Conservation (phyloP, 805 yeast species). For the Candida pini region DNA sequence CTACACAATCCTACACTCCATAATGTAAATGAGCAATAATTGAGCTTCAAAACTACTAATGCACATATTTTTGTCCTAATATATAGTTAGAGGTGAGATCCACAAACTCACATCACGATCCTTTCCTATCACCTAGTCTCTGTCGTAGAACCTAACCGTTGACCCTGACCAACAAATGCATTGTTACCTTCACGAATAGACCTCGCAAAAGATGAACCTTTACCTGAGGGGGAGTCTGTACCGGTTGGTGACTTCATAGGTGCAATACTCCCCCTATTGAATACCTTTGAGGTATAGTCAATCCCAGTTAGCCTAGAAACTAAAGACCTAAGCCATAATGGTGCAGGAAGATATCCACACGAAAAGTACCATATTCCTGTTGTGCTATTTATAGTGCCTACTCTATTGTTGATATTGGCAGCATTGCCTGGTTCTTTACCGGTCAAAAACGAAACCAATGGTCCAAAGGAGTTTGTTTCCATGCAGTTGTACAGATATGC, state of each 20-base stretch:
- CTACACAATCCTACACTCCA: no score
- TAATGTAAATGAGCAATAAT: no score
- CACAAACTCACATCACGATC: no score
- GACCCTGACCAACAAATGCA: conserved; percentile 34
- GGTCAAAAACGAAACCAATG: conserved; percentile 28
- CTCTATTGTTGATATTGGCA: conserved; percentile 20
- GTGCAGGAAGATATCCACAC: conserved; percentile 54
- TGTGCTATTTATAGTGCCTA: conserved; percentile 25
- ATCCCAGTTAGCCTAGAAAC: conserved; percentile 27
- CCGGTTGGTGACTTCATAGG: no score
- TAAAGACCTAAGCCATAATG: conserved; percentile 34
- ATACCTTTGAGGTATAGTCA: conserved; percentile 25
- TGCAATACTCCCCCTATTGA: conserved; percentile 21
- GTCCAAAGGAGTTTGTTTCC: conserved; percentile 52
- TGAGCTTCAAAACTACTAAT: no score
- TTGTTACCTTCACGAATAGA: conserved; percentile 6
- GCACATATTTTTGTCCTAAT: no score
- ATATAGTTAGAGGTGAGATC: no score
- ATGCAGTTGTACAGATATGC: conserved; percentile 59
- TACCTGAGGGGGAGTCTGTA: conserved; percentile 9
- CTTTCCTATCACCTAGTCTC: neutral
- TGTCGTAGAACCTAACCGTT: conserved; percentile 28
- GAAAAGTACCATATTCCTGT: conserved; percentile 35
- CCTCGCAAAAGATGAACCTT: conserved; percentile 10
- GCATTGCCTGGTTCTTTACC: conserved; percentile 24